These are phyloP conservation scores for Nicotiana tomentosiformis DNA, from an alignment of 257 asterid genomes.

Conservation along the genomic window DNA sequence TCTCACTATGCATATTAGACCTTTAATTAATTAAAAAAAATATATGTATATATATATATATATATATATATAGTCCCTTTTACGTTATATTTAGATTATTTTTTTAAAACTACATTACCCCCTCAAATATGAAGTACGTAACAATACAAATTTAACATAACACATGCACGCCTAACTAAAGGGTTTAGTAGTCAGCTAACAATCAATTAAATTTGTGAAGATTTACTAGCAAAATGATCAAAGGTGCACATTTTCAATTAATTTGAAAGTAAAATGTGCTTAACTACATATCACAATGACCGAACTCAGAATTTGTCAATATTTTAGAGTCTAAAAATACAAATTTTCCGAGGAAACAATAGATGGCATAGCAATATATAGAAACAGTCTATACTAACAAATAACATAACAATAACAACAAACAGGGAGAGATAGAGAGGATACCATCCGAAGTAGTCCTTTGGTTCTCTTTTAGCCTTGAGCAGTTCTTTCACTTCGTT, in stretches of 20 bases:
- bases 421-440: not conserved
- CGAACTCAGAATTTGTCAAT: not conserved
- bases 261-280: too few relatives aligned
- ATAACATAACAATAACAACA: not conserved
- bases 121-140: not conserved
- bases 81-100: not conserved
- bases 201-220: not conserved
- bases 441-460: conserved; percentile 82
- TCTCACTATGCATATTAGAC: not conserved
- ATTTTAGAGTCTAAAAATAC: not conserved
- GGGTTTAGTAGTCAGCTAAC: not conserved
- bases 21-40: not conserved
- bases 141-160: not conserved
- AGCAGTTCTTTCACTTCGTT: conserved; percentile 47
- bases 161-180: not conserved
- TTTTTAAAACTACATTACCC: not conserved
- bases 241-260: not conserved
- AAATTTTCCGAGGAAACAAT: not conserved
- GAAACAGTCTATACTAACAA: not conserved
- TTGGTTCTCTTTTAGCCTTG: conserved; percentile 61
- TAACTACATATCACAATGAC: not conserved
- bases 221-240: not conserved
- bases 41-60: too few relatives aligned
- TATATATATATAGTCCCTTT: not conserved
- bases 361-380: not conserved